Evolutionary conservation across 2,329 filamentous ascomycete species (phyloP), one percentile per base, ranked within the genome.

Genomic region (Colletotrichum chrysophilum): DNA sequence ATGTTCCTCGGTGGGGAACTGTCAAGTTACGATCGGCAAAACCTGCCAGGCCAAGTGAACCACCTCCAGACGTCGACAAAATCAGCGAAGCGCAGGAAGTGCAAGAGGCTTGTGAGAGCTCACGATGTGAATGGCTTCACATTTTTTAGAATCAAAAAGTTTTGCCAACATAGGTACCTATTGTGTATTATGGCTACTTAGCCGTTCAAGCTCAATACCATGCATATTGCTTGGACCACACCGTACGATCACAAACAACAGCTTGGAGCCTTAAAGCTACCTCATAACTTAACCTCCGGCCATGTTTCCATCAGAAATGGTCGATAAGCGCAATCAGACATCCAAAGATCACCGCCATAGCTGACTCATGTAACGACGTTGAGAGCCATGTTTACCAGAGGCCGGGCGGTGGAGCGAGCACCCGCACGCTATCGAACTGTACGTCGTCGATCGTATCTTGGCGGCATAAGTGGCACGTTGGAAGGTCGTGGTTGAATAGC

Each of bases 201-300:
- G 34, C 34, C 34, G 34, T 8, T 16, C 34, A 38, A 38, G 36
- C 36, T 38, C 36, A 34, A 6, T 3, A 13, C 12, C 32, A 32
- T 6, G 32, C 14, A 16, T 14, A 13, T 26, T 26, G n/a, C 24
- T 16, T 4, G 28, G 5, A 12, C 16, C 56, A 60, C 56, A 60
- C 8, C 9, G 26, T 12, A 18, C 24, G 28, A 61, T 9, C 18
- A 18, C 9, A 30, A 1, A 56, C 24, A 1, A 61, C 26, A 21
- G 9, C 18, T 32, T 21, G 28, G 1, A 16, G 6, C 3, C 14
- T n/a, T 60, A 2, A 7, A 0, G 0, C 0, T 56, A 56, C 24
- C 52, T 18, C 52, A 28, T 8, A 0, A 26, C 24, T 56, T 56
- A n/a, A 14, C 24, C 21, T 24, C 24, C 1, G 13, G 4, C 10